phyloP scores from a whole-genome alignment of 179 eudicot genomes.

The Beta corolliflora region DNA sequence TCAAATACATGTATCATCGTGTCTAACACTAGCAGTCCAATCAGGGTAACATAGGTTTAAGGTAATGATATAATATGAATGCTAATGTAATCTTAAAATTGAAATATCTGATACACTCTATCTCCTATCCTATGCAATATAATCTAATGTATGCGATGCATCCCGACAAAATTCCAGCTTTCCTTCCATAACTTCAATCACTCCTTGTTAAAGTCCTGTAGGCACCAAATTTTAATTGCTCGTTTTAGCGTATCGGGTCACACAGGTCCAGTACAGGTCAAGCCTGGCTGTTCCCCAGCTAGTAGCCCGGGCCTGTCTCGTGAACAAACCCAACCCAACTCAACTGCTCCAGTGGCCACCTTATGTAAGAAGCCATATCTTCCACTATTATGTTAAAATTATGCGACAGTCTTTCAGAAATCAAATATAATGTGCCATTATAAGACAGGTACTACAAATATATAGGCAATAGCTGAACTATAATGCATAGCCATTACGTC shows the following conservation, averaged over 20 bases:
- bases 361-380: neutral
- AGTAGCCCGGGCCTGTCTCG: neutral
- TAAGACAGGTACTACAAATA: neutral
- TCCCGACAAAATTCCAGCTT: neutral
- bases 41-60: neutral
- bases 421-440: neutral
- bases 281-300: neutral
- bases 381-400: neutral
- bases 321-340: neutral
- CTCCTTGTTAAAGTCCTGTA: neutral
- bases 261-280: neutral
- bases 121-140: neutral
- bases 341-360: neutral
- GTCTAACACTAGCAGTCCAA: neutral
- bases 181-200: neutral
- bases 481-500: neutral
- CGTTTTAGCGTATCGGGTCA: no score
- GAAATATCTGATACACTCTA: neutral
- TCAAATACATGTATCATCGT: neutral
- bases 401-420: neutral
- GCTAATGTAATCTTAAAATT: neutral
- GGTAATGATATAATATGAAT: neutral
- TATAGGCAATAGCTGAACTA: neutral
- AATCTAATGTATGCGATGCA: neutral
- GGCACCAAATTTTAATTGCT: neutral